Base-by-base conservation (phyloP, 176 grass and related monocot genomes). In the Triticum dicoccoides region DNA sequence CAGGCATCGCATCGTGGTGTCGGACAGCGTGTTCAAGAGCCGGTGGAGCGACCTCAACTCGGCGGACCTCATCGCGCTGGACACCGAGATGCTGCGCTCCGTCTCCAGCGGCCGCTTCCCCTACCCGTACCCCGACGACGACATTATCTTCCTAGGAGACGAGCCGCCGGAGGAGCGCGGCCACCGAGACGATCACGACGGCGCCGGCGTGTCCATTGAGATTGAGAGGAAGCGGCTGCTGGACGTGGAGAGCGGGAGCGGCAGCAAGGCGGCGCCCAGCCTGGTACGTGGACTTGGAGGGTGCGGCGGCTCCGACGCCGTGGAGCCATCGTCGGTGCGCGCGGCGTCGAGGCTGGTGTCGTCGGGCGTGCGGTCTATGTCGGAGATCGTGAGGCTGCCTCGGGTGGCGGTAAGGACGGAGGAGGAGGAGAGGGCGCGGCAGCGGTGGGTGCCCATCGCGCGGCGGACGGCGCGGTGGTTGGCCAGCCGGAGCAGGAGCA, bases 11-110 rank as follows among this genome's bases (percentile, higher is more conserved):
- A 97, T 99, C 79, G 61, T 96, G 38, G 76, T 96, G 47, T 99
- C 97, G 2, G 94, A 94, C 71, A 76, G 76, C 24, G 87, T 96
- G 75, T 93, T 96, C 77, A 94, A 91, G 69, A 94, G 90, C 87
- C 90, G 97, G 15, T 99, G 97, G 97, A 99, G 97, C 82, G 97
- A 94, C 78, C 86, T 99, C 82, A 96, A 91, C 90, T 94, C 92
- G 24, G 88, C 92, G 6, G 97, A 90, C 82, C 89, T 96, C 73
- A 41, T 93, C 61, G 89, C 87, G 58, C 83, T 99, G 15, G 91
- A 93, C 82, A 81, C 77, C 9, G 87, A 99, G 80, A 87, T 99
- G 87, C 83, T 99, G 21, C 69, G 87, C 21, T 69, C 88, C 59
- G 42, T 77, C 58, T 92, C 95, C 0, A 89, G 85, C 92, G 79